Conservation (phyloP, 1,139 yeast species). For the Kodamaea alishanica region DNA sequence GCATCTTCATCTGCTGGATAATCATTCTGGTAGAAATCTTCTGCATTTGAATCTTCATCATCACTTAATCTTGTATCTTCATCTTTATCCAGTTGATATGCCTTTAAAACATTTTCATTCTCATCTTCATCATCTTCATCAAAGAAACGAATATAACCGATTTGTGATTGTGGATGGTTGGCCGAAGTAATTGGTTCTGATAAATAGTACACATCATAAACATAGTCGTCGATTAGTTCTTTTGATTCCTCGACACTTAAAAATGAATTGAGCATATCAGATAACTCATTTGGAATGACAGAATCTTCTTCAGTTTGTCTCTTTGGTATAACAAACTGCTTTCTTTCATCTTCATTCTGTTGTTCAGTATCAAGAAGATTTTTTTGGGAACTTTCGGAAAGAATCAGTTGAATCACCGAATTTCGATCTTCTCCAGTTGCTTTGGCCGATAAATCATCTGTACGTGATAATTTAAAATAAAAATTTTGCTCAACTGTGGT, state of each 20-base stretch:
- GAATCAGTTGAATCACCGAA: conserved; percentile 21
- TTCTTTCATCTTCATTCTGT: conserved; percentile 3
- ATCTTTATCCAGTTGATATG: conserved; percentile 47
- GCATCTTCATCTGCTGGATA: conserved; percentile 93
- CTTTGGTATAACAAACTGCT: conserved; percentile 35
- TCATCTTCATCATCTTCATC: conserved; percentile 57
- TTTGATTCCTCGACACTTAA: conserved; percentile 27
- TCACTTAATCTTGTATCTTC: conserved; percentile 43
- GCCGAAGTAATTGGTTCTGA: conserved; percentile 39
- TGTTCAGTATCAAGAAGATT: conserved; percentile 2
- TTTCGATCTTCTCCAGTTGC: conserved; percentile 13
- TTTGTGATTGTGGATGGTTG: conserved; percentile 48
- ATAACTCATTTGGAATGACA: conserved; percentile 53
- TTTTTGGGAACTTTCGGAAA: conserved; percentile 9
- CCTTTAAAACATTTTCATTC: conserved; percentile 18
- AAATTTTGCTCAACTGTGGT: conserved; percentile 16
- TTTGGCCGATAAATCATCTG: conserved; percentile 41
- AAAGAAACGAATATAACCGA: conserved; percentile 66
- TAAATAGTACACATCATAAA: conserved; percentile 75
- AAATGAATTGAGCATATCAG: conserved; percentile 65
- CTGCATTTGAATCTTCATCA: conserved; percentile 58
- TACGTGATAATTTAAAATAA: conserved; percentile 61
- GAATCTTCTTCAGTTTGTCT: conserved; percentile 38
- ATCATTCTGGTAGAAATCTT: conserved; percentile 86
- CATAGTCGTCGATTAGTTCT: conserved; percentile 51